phyloP scores from a whole-genome alignment of 768 basidiomycete genomes.

The Amyloporia xantha region DNA sequence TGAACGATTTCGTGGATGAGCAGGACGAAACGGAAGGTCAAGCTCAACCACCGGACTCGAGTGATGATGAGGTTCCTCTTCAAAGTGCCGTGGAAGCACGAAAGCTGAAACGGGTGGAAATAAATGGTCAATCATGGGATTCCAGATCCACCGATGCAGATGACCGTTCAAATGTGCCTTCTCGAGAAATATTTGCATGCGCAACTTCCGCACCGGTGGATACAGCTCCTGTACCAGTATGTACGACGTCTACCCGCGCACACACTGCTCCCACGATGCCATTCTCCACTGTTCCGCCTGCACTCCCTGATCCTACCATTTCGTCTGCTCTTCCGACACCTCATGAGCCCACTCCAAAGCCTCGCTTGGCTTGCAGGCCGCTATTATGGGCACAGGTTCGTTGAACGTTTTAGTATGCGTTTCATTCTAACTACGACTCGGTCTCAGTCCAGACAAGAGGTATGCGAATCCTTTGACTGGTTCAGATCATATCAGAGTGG shows the following conservation, averaged over 20 bases:
- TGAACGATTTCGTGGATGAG: constrained; percentile 7
- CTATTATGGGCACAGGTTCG: constrained; percentile 42
- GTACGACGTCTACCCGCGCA: too few species aligned
- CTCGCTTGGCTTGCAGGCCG: constrained; percentile 21
- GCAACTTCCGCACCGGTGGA: too few species aligned
- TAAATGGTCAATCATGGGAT: background rate
- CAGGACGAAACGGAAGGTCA: constrained; percentile 1
- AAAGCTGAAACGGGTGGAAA: background rate
- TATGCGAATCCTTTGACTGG: constrained; percentile 74
- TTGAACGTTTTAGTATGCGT: background rate
- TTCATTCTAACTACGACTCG: background rate
- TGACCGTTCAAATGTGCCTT: background rate
- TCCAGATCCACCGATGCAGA: background rate
- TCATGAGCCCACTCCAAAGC: constrained; percentile 5
- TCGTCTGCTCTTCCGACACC: background rate
- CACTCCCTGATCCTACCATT: background rate
- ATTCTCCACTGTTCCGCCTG: background rate
- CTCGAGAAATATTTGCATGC: background rate
- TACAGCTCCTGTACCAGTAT: too few species aligned
- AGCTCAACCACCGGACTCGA: constrained; percentile 6
- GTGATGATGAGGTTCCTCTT: constrained; percentile 8
- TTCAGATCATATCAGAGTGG: constrained; percentile 76
- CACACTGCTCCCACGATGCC: background rate
- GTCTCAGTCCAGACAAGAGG: constrained; percentile 72
- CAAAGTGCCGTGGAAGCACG: background rate